Percentiles rank a stretch among this genome's conserved stretches.
phyloP scores from a whole-genome alignment of 163 green algal species.

The Chlamydomonas reinhardtii region DNA sequence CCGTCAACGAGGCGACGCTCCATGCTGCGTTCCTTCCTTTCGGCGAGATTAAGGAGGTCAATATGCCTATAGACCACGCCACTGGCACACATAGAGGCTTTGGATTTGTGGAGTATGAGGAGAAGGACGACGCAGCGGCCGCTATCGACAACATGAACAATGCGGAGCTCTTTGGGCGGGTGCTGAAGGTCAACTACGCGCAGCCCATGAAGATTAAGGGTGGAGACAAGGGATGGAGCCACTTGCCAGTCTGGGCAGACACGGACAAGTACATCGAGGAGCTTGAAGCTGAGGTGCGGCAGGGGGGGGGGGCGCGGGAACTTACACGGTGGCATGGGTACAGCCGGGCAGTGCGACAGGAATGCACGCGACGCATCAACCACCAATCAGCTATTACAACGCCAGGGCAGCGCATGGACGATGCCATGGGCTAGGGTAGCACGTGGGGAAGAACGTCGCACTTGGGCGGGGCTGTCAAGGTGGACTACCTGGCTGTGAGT shows the following conservation, averaged over 20 bases:
- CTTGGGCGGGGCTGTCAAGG: no score
- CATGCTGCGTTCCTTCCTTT: constrained; percentile 98
- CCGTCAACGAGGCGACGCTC: constrained; percentile 88
- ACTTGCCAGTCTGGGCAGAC: constrained; percentile 85
- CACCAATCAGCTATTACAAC: no score
- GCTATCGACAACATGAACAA: constrained; percentile 99
- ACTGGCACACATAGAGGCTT: constrained; percentile 95
- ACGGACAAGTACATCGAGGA: constrained; percentile 82
- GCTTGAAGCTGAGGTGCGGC: constrained; percentile 40
- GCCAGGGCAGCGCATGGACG: no score
- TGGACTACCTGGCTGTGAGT: no score
- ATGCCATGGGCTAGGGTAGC: no score
- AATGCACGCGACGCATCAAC: no score
- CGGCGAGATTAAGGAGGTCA: constrained; percentile 97
- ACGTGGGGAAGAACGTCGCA: no score
- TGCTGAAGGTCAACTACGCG: constrained; percentile 96
- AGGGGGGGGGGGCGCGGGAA: not conserved
- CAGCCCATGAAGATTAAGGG: constrained; percentile 96
- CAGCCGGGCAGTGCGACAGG: no score
- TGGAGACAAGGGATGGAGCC: constrained; percentile 85
- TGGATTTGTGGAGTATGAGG: constrained; percentile 96
- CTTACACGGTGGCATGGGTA: no score
- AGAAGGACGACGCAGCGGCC: constrained; percentile 91
- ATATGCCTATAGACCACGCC: constrained; percentile 94
- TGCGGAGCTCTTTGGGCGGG: constrained; percentile 84